A percentile compares a stretch with the other conserved stretches of the same genome.
Evolutionary conservation across 1,139 yeast genomes (phyloP).

Genomic region (Yamadazyma pseudoaaseri): DNA sequence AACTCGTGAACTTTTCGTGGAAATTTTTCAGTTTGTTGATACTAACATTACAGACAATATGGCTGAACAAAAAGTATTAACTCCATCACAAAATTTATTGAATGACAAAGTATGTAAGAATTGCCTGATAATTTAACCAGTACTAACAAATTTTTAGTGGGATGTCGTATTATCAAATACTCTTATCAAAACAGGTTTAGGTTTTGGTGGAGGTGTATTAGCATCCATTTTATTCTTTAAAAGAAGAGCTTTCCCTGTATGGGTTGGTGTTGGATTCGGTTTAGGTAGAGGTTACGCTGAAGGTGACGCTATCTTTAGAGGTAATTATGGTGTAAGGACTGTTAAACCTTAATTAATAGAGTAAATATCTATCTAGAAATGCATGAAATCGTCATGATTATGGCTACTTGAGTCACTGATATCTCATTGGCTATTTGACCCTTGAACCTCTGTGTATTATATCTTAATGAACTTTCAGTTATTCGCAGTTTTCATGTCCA

Average conservation of each 20-base stretch:
- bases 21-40: slow-evolving; percentile 2
- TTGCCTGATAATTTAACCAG: too few species aligned
- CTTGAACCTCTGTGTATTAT: too few species aligned
- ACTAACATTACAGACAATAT: slow-evolving; percentile 10
- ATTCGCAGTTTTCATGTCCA: slow-evolving; percentile 8
- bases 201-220: slow-evolving; percentile 94
- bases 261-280: slow-evolving; percentile 96
- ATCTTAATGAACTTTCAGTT: too few species aligned
- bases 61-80: slow-evolving; percentile 35
- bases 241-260: slow-evolving; percentile 95
- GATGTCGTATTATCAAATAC: slow-evolving; percentile 95
- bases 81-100: slow-evolving; percentile 67
- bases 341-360: slow-evolving; percentile 51
- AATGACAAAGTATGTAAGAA: slow-evolving; percentile 58
- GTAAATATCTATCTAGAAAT: slow-evolving; percentile 1
- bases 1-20: too few species aligned
- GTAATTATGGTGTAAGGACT: slow-evolving; percentile 69
- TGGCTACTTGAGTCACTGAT: too few species aligned
- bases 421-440: too few species aligned
- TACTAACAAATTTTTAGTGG: slow-evolving; percentile 62
- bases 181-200: slow-evolving; percentile 94
- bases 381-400: slow-evolving; percentile 1
- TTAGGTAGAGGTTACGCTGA: slow-evolving; percentile 97
- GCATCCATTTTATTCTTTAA: slow-evolving; percentile 88
- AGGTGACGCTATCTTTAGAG: slow-evolving; percentile 95